These are phyloP conservation scores for Teratosphaeria gauchensis DNA, from an alignment of 2,329 filamentous ascomycete genomes.

Conservation along the genomic window DNA sequence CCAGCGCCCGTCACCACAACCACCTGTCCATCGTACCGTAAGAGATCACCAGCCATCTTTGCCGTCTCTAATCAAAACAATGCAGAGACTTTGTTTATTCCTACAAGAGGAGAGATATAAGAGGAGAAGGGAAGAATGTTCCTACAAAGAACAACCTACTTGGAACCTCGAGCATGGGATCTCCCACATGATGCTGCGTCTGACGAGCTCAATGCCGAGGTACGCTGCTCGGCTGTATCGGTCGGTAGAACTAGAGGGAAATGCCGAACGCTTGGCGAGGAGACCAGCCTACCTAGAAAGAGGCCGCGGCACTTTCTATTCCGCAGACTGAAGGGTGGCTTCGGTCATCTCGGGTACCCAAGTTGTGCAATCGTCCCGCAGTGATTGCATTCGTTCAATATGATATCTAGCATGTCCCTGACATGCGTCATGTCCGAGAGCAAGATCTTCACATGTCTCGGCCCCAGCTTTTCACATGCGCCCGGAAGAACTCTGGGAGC, in stretches of 20 bases:
- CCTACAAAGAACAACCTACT: background rate
- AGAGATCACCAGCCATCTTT: slow-evolving; percentile 50
- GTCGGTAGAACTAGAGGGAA: background rate
- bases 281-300: background rate
- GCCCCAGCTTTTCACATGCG: background rate
- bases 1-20: slow-evolving; percentile 82
- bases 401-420: too few relatives aligned
- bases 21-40: slow-evolving; percentile 81
- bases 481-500: background rate
- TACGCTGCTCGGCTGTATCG: background rate
- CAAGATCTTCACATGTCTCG: background rate
- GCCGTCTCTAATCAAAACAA: background rate
- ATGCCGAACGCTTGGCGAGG: background rate
- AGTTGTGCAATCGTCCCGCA: too few relatives aligned
- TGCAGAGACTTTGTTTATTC: background rate
- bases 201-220: background rate
- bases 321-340: background rate
- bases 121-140: background rate
- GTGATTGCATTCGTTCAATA: too few relatives aligned
- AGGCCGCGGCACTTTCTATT: background rate
- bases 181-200: background rate
- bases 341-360: background rate
- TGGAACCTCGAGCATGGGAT: background rate
- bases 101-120: background rate
- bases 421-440: too few relatives aligned